These are phyloP conservation scores for Trichophyton verrucosum DNA, from an alignment of 2,329 filamentous ascomycete species.

Conservation along the genomic window DNA sequence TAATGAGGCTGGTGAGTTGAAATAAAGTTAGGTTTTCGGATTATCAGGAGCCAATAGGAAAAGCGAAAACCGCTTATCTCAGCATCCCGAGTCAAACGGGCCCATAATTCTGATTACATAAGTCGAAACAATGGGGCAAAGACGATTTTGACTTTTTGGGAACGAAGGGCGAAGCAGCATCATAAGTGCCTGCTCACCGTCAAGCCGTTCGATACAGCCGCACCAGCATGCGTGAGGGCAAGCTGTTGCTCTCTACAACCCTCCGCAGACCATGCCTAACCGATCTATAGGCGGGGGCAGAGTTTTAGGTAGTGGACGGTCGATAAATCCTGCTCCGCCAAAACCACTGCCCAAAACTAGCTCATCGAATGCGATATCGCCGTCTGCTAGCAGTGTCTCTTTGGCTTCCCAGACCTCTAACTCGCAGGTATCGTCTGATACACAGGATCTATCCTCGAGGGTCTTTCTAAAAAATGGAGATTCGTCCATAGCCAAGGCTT, in stretches of 20 bases:
- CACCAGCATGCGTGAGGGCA: not conserved
- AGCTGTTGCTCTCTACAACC: slow-evolving; percentile 3
- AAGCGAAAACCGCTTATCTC: not conserved
- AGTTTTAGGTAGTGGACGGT: slow-evolving; percentile 75
- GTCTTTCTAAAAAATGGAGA: slow-evolving; percentile 57
- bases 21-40: not conserved
- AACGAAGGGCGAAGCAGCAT: not conserved
- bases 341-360: slow-evolving; percentile 31
- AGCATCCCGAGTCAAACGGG: not conserved
- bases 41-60: not conserved
- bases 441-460: slow-evolving; percentile 68
- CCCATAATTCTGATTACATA: not conserved
- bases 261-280: slow-evolving; percentile 51
- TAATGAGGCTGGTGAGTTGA: slow-evolving; percentile 1
- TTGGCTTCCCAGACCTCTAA: slow-evolving; percentile 63
- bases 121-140: not conserved
- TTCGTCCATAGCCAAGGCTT: slow-evolving; percentile 31
- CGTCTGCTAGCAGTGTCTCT: slow-evolving; percentile 62
- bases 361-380: slow-evolving; percentile 41
- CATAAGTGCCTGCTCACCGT: not conserved
- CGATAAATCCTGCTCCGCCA: slow-evolving; percentile 54
- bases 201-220: not conserved
- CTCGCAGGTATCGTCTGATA: slow-evolving; percentile 56
- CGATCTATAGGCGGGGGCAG: slow-evolving; percentile 85
- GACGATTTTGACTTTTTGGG: not conserved